Evolutionary conservation across 2,329 filamentous ascomycete species (phyloP).

Genomic region (Lasiodiplodia citricola): DNA sequence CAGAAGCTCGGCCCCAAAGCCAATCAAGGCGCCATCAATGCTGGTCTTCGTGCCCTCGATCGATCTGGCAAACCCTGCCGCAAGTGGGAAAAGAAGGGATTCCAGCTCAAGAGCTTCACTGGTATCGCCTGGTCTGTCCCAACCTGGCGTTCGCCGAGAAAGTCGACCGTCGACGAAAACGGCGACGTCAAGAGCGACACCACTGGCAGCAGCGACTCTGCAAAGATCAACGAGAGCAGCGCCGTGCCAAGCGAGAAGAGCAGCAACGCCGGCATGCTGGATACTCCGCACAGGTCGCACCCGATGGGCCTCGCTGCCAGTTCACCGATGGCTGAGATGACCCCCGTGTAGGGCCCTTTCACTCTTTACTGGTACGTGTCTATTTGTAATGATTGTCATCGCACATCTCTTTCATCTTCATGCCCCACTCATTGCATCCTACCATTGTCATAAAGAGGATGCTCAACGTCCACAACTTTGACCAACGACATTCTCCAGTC

Average conservation of each 20-base stretch:
- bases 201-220: slow-evolving; percentile 61
- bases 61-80: slow-evolving; percentile 90
- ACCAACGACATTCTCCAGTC: background rate
- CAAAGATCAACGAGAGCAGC: slow-evolving; percentile 63
- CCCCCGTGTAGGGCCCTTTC: slow-evolving; percentile 11
- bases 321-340: slow-evolving; percentile 24
- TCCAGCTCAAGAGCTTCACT: slow-evolving; percentile 90
- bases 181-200: slow-evolving; percentile 65
- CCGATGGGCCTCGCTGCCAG: slow-evolving; percentile 14
- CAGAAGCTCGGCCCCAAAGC: slow-evolving; percentile 96
- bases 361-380: background rate
- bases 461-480: background rate
- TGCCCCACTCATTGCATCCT: background rate
- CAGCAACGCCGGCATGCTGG: slow-evolving; percentile 54
- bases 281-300: slow-evolving; percentile 35
- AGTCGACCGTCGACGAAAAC: slow-evolving; percentile 56
- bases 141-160: slow-evolving; percentile 80
- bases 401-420: background rate
- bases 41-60: slow-evolving; percentile 90
- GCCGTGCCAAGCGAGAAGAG: slow-evolving; percentile 66
- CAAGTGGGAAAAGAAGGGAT: slow-evolving; percentile 83
- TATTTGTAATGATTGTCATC: background rate
- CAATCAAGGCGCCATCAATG: slow-evolving; percentile 97
- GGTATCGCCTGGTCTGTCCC: slow-evolving; percentile 81
- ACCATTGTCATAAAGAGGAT: background rate